Evolutionary conservation across 192 early-diverging fungal genomes (phyloP).

Genomic region (Coemansia sp.): DNA sequence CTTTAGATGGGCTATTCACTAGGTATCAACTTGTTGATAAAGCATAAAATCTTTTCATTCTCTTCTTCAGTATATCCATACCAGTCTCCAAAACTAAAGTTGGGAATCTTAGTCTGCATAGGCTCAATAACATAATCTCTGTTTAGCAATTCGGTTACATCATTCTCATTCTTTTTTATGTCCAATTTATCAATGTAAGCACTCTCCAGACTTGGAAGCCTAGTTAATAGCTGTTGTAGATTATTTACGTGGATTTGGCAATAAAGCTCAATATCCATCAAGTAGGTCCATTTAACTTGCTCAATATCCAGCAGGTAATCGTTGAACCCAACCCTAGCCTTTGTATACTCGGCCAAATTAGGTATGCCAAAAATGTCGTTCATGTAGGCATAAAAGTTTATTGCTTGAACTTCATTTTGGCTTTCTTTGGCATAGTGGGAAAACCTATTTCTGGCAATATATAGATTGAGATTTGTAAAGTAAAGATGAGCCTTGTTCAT

Average conservation of each 20-base stretch:
- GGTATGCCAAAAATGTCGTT: neutral
- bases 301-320: neutral
- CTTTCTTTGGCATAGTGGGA: neutral
- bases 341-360: neutral
- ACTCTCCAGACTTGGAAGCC: neutral
- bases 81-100: neutral
- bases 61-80: neutral
- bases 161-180: neutral
- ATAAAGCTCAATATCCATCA: neutral
- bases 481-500: neutral
- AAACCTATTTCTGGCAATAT: neutral
- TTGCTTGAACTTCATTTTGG: neutral
- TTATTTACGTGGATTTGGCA: neutral
- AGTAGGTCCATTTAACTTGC: neutral
- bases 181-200: neutral
- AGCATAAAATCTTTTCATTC: neutral
- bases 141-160: neutral
- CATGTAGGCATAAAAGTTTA: neutral
- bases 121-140: neutral
- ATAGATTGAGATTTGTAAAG: neutral
- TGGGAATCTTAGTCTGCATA: neutral
- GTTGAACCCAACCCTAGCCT: neutral
- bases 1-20: no score
- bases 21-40: neutral
- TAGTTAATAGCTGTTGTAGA: neutral